Evolutionary conservation across 331 rosid species (phyloP), one percentile per base, ranked within the genome.

Genomic region (Dryas integrifolia): DNA sequence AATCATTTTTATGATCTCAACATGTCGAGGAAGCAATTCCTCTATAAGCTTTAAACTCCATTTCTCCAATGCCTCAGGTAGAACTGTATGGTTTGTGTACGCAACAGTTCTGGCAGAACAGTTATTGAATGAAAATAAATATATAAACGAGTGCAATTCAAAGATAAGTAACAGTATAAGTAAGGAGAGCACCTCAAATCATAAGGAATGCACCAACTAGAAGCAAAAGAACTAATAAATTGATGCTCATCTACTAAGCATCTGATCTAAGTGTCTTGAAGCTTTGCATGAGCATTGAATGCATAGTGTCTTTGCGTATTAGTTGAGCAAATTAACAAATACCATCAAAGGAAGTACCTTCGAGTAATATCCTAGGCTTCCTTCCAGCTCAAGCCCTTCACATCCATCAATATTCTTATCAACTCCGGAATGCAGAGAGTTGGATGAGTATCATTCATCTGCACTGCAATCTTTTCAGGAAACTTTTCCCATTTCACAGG

Each of bases 371-470:
- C 85, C 98, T 97, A 94, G 75, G 97, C 97, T 79, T 91, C 92
- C 35, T 83, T 81, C 98, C 97, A 94, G 77, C 88, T 85, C 77
- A 94, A 85, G 77, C 92, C 92, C 85, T 89, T 89, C 68, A 85
- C 53, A 80, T 94, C 98, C 74, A 94, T 80, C 85, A 94, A 83
- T 72, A 94, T 88, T 76, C 98, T 86, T 84, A 91, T 76, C 84
- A 94, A 80, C 83, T 94, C 98, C 7, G 95, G 96, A 82, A 94
- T 94, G 90, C 98, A 94, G 72, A 94, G 89, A 69, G 98, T 91
- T 73, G 97, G 98, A 81, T 94, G 96, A 75, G 97, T 94, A 73
- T 94, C 98, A 80, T 94, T 94, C 98, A 94, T 94, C 91, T 94
- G 98, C 51, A 94, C 95, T 5, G 98, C 92, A 81, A 91, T 92